These are phyloP conservation scores for Tetracentron sinense DNA, from an alignment of 164 flowering plant genomes.

Conservation along the genomic window DNA sequence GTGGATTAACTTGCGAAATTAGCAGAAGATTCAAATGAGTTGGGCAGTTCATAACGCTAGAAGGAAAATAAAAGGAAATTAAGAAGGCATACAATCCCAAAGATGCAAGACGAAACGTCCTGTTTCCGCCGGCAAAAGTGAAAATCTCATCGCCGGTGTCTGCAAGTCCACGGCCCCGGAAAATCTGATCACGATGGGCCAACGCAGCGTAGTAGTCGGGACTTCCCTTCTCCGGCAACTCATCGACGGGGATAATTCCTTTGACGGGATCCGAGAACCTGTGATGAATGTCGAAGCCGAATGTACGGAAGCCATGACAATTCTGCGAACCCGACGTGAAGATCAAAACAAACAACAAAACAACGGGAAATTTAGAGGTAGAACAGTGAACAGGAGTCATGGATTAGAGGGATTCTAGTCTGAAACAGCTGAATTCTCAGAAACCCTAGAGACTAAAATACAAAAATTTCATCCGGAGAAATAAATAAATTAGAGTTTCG, in stretches of 20 bases:
- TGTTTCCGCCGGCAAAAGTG: constrained; percentile 51
- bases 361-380: neutral
- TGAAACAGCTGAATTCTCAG: neutral
- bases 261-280: constrained; percentile 55
- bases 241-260: constrained; percentile 37
- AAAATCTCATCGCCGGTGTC: constrained; percentile 22
- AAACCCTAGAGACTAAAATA: neutral
- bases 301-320: constrained; percentile 24
- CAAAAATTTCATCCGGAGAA: too few species aligned
- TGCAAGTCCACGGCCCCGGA: constrained; percentile 53
- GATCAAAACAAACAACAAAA: constrained; percentile 5
- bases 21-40: too few species aligned
- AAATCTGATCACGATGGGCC: constrained; percentile 53
- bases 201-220: constrained; percentile 38
- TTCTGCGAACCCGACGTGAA: constrained; percentile 10
- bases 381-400: constrained; percentile 11
- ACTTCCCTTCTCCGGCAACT: constrained; percentile 47
- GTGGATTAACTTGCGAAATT: too few species aligned
- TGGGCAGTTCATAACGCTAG: neutral
- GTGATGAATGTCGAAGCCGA: constrained; percentile 58
- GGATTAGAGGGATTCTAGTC: neutral
- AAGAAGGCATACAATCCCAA: constrained; percentile 57
- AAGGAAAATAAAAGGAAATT: too few species aligned
- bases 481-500: too few species aligned
- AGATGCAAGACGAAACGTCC: constrained; percentile 31